phyloP scores from a whole-genome alignment of 257 asterid species.

The Capsicum pubescens region DNA sequence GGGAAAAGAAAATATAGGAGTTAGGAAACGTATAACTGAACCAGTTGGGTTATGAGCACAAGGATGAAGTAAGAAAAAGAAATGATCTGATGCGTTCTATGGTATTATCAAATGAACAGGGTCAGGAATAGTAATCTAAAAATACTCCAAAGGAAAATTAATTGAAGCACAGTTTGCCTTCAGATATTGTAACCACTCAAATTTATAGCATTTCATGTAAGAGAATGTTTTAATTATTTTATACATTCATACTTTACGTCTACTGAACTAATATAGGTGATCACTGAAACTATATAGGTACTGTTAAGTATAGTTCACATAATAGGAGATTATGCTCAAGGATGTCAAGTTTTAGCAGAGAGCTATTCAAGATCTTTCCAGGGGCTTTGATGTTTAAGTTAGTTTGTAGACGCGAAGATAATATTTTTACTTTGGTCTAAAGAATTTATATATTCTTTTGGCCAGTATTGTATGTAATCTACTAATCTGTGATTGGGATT shows the following conservation, averaged over 20 bases:
- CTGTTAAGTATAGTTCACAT: not conserved
- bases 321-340: not conserved
- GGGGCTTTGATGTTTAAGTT: not conserved
- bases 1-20: too few relatives aligned
- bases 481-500: not conserved
- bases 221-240: not conserved
- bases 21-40: too few relatives aligned
- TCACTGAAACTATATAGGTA: too few relatives aligned
- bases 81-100: too few relatives aligned
- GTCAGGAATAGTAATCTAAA: too few relatives aligned
- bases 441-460: not conserved
- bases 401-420: not conserved
- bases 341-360: not conserved
- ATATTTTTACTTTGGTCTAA: not conserved
- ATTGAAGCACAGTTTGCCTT: too few relatives aligned
- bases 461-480: not conserved
- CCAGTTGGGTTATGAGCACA: too few relatives aligned
- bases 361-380: not conserved
- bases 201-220: slow-evolving; percentile 69
- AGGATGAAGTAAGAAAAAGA: too few relatives aligned
- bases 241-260: not conserved
- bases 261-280: not conserved
- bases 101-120: too few relatives aligned
- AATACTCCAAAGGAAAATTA: too few relatives aligned
- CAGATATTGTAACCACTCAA: slow-evolving; percentile 53